Percentiles rank a stretch among this genome's conserved stretches.
Conservation (phyloP, 805 yeast species). For the Monosporozyma yasuniensis region DNA sequence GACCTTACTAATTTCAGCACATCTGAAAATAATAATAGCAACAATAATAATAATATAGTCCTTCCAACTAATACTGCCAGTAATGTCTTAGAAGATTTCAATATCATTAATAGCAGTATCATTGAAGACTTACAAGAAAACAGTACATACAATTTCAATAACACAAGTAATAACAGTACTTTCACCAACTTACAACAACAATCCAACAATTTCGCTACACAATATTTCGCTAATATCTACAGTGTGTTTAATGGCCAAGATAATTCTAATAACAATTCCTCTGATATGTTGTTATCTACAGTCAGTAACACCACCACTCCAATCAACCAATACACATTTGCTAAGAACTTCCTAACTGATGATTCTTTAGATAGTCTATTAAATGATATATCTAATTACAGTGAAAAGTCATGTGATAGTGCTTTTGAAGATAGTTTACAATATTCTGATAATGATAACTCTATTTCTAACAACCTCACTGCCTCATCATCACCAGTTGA, state of each 20-base stretch:
- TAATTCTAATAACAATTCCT: neutral
- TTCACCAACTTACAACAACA: neutral
- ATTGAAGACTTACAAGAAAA: neutral
- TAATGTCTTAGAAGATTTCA: neutral
- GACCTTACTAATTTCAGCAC: neutral
- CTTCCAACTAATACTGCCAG: neutral
- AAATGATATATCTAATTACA: neutral
- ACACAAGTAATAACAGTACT: neutral
- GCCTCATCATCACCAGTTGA: neutral
- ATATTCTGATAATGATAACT: neutral
- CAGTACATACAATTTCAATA: neutral
- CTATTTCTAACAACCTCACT: neutral
- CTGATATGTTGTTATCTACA: neutral
- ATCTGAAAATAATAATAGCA: neutral
- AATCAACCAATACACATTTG: neutral
- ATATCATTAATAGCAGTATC: neutral
- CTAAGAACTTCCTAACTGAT: neutral
- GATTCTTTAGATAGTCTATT: neutral
- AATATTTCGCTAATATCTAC: neutral
- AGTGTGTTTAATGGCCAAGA: neutral
- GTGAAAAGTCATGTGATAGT: neutral
- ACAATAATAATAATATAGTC: neutral
- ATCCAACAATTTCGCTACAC: neutral
- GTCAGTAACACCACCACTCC: neutral
- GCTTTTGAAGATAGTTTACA: neutral